phyloP scores from a whole-genome alignment of 164 flowering plant species.

The Vitis amurensis region DNA sequence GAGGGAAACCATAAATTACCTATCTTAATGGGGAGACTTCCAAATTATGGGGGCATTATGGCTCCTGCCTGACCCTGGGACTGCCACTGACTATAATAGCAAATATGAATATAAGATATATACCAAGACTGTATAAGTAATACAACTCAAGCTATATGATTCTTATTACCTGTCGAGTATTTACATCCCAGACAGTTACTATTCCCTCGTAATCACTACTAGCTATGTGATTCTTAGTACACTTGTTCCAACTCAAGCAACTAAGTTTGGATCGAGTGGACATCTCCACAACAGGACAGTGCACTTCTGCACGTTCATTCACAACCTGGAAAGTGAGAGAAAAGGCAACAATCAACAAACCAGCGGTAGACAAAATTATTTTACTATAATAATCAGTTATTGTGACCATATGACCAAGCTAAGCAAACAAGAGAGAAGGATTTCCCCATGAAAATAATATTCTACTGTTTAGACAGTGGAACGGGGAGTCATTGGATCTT shows the following conservation, averaged over 20 bases:
- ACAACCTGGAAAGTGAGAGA: constrained; percentile 56
- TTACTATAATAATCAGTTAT: not conserved
- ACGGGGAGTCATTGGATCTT: no score
- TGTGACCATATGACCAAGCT: not conserved
- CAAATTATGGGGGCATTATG: no score
- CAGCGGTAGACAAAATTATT: not conserved
- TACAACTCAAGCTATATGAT: no score
- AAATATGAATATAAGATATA: not conserved
- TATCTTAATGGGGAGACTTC: no score
- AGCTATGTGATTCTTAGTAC: constrained; percentile 75
- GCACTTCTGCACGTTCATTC: constrained; percentile 82
- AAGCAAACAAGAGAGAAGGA: not conserved
- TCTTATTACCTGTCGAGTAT: constrained; percentile 71
- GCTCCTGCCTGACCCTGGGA: no score
- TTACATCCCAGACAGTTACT: constrained; percentile 98
- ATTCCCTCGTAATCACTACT: constrained; percentile 97
- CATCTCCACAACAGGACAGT: constrained; percentile 92
- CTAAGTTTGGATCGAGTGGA: constrained; percentile 90
- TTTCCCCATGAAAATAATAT: no score
- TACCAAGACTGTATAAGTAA: not conserved
- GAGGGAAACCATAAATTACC: no score
- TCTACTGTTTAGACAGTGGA: no score
- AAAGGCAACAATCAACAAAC: not conserved
- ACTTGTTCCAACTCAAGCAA: constrained; percentile 97
- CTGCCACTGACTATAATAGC: no score